Conservation (phyloP, 768 basidiomycete genomes). For the Suillus occidentalis region DNA sequence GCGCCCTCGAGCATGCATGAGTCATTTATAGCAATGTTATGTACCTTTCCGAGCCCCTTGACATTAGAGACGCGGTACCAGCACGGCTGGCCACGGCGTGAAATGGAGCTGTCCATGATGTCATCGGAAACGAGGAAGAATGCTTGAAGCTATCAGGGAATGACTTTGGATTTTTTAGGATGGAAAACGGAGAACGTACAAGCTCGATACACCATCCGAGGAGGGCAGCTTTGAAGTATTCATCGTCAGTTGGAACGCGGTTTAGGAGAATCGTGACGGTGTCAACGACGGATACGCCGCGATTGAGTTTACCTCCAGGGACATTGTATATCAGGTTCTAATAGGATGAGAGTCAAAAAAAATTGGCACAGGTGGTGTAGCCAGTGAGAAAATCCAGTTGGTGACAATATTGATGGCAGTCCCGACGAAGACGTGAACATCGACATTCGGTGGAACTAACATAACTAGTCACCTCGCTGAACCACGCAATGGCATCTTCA, state of each 20-base stretch:
- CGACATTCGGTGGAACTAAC: neutral
- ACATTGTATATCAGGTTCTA: constrained; percentile 92
- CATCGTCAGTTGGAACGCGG: constrained; percentile 65
- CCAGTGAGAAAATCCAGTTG: neutral
- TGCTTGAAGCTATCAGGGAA: constrained; percentile 75
- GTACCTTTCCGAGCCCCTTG: constrained; percentile 30
- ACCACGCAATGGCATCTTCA: constrained; percentile 82
- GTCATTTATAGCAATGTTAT: constrained; percentile 90
- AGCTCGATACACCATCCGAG: constrained; percentile 97
- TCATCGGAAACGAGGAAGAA: constrained; percentile 97
- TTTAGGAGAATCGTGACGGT: constrained; percentile 87
- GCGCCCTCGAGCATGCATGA: constrained; percentile 93
- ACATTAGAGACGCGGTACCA: constrained; percentile 73
- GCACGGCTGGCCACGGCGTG: constrained; percentile 91
- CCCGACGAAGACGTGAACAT: neutral
- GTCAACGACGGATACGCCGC: constrained; percentile 93
- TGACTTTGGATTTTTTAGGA: neutral
- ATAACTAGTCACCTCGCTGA: constrained; percentile 57
- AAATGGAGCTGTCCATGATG: constrained; percentile 97
- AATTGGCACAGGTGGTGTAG: neutral
- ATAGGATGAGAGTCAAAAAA: constrained; percentile 5
- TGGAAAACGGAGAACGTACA: constrained; percentile 46
- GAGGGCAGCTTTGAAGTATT: constrained; percentile 86
- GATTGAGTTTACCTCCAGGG: constrained; percentile 95
- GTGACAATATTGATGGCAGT: neutral